A percentile compares a stretch with the other conserved stretches of the same genome.
Evolutionary conservation across 2,329 filamentous ascomycete genomes (phyloP).

Genomic region (Fusarium neocosmosporiellum): DNA sequence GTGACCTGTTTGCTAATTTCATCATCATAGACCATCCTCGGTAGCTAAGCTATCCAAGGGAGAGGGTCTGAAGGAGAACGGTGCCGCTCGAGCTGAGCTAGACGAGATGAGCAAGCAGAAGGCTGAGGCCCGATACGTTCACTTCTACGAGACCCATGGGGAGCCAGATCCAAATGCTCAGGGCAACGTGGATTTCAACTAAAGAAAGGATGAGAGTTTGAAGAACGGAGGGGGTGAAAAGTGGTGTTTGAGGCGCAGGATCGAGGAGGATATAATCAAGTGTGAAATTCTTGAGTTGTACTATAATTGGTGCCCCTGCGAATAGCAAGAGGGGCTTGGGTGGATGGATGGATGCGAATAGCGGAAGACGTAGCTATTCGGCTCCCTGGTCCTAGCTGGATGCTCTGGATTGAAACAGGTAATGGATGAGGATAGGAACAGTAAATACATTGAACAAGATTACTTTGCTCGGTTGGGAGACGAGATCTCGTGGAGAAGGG

Average conservation of each 20-base stretch:
- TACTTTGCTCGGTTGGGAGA: not conserved
- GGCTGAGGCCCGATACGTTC: constrained; percentile 63
- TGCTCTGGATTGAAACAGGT: not conserved
- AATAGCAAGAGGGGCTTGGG: constrained; percentile 24
- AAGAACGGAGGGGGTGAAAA: not conserved
- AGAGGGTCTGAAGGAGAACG: constrained; percentile 58
- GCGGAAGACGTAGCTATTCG: not conserved
- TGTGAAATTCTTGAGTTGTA: constrained; percentile 23
- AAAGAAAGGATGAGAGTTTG: constrained; percentile 15
- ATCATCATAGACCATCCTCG: constrained; percentile 56
- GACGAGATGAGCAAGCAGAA: constrained; percentile 63
- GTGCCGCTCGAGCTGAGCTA: constrained; percentile 54
- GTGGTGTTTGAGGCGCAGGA: constrained; percentile 16
- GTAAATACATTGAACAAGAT: constrained; percentile 6
- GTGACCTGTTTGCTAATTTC: constrained; percentile 22
- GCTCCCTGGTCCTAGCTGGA: constrained; percentile 9
- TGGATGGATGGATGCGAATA: constrained; percentile 7
- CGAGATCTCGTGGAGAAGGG: not conserved
- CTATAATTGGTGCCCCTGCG: constrained; percentile 27
- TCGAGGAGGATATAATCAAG: constrained; percentile 25
- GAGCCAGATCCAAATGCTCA: constrained; percentile 60
- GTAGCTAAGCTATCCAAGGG: constrained; percentile 55
- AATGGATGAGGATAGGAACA: constrained; percentile 4
- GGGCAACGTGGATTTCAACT: constrained; percentile 65
- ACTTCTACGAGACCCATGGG: constrained; percentile 64